A percentile compares a stretch with the other conserved stretches of the same genome.
Evolutionary conservation across 2,329 filamentous ascomycete species (phyloP).

Genomic region (Alternaria sp.): DNA sequence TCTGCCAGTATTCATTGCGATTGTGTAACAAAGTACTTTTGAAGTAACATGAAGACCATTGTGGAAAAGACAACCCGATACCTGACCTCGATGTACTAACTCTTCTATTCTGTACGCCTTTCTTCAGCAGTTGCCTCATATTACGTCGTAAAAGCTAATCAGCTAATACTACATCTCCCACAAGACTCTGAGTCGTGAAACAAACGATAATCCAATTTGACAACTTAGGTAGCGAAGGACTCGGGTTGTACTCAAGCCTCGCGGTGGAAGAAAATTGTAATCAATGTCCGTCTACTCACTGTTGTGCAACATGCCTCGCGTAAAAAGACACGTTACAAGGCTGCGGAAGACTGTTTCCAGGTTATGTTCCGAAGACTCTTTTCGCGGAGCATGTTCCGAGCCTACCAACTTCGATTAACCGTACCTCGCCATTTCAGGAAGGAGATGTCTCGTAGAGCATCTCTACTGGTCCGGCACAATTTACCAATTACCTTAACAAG

Average conservation of each 20-base stretch:
- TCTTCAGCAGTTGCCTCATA: neutral
- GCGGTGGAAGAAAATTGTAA: neutral
- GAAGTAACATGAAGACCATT: slow-evolving; percentile 41
- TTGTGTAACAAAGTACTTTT: neutral
- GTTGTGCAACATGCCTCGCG: neutral
- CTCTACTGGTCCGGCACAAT: neutral
- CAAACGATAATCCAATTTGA: too few relatives aligned
- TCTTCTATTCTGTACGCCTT: slow-evolving; percentile 52
- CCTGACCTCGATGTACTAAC: slow-evolving; percentile 54
- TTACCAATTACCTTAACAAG: slow-evolving; percentile 8
- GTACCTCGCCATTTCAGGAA: neutral
- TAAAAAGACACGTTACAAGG: neutral
- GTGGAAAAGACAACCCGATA: slow-evolving; percentile 46
- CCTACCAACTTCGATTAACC: neutral
- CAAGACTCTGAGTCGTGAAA: slow-evolving; percentile 32
- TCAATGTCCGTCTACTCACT: neutral
- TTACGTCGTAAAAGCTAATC: neutral
- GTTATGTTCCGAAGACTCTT: neutral
- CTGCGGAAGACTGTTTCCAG: neutral
- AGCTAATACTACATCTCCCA: slow-evolving; percentile 3
- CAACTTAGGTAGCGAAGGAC: too few relatives aligned
- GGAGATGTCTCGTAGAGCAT: neutral
- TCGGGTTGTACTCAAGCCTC: neutral
- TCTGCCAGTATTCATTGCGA: neutral
- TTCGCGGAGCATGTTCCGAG: slow-evolving; percentile 6